Evolutionary conservation across 2,329 filamentous ascomycete genomes (phyloP).

Genomic region (Alternaria burnsii): DNA sequence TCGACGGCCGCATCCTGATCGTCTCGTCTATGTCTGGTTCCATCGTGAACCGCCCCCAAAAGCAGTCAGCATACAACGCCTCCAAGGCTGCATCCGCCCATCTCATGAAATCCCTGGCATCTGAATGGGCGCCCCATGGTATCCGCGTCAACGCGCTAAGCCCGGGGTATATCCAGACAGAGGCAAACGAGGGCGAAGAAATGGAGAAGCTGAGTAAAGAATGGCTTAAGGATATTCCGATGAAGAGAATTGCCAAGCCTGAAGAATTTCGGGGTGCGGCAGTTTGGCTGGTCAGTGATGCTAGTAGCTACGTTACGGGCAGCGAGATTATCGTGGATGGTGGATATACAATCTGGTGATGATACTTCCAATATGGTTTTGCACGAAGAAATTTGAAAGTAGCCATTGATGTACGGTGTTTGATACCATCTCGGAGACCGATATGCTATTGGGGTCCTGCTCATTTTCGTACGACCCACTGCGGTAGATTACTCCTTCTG

Average conservation of each 20-base stretch:
- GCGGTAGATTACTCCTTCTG: not conserved
- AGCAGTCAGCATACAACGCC: constrained; percentile 84
- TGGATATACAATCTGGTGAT: constrained; percentile 55
- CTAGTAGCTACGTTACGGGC: constrained; percentile 74
- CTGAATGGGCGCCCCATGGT: constrained; percentile 80
- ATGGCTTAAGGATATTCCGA: constrained; percentile 48
- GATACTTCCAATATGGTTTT: not conserved
- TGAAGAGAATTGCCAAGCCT: constrained; percentile 50
- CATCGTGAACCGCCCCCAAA: constrained; percentile 66
- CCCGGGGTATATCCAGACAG: constrained; percentile 87
- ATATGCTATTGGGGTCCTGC: too few species aligned
- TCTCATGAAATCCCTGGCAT: constrained; percentile 82
- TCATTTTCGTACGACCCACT: not conserved
- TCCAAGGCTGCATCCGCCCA: constrained; percentile 63
- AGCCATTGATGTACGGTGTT: not conserved
- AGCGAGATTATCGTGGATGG: constrained; percentile 62
- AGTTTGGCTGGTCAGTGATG: constrained; percentile 27
- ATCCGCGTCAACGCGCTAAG: constrained; percentile 85
- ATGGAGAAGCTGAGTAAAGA: constrained; percentile 27
- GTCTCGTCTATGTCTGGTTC: constrained; percentile 70
- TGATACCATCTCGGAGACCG: not conserved
- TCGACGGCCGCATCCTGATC: constrained; percentile 77
- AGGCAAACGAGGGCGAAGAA: constrained; percentile 61
- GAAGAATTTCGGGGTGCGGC: constrained; percentile 50
- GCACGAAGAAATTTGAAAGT: not conserved